These are phyloP conservation scores for Coemansia sp. DNA, from an alignment of 192 early-diverging fungal genomes.

Conservation along the genomic window DNA sequence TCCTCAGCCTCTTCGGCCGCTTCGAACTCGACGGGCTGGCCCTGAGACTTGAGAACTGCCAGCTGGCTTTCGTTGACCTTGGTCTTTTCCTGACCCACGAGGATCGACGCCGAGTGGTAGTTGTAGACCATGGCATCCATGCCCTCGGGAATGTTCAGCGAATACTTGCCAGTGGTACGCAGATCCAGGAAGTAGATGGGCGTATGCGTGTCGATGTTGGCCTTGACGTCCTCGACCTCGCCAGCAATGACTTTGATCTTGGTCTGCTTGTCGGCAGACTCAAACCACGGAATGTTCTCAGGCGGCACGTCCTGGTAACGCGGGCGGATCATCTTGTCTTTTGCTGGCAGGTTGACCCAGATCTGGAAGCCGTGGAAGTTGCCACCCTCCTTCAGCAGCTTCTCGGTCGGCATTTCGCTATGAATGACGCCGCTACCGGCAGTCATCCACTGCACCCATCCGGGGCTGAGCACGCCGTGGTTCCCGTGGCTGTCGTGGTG, in stretches of 20 bases:
- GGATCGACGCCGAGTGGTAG: constrained; percentile 30
- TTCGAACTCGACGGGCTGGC: constrained; percentile 36
- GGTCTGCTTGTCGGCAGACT: constrained; percentile 37
- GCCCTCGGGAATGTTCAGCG: constrained; percentile 52
- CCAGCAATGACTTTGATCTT: constrained; percentile 87
- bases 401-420: constrained; percentile 66
- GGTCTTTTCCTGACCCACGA: constrained; percentile 46
- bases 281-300: constrained; percentile 62
- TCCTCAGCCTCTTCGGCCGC: constrained; percentile 18
- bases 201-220: constrained; percentile 69
- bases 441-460: constrained; percentile 79
- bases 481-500: constrained; percentile 80
- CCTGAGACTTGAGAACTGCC: constrained; percentile 40
- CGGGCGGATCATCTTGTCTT: constrained; percentile 69
- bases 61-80: constrained; percentile 37
- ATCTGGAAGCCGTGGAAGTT: constrained; percentile 61
- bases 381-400: constrained; percentile 42
- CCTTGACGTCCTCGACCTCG: constrained; percentile 66
- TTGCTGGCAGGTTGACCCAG: constrained; percentile 74
- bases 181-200: constrained; percentile 83
- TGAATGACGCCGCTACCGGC: constrained; percentile 74
- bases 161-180: constrained; percentile 56
- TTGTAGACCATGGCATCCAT: constrained; percentile 49
- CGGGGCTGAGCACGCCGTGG: constrained; percentile 64
- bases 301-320: constrained; percentile 70